Base-by-base conservation (phyloP, 129 eudicot species). In the Flaveria robusta region DNA sequence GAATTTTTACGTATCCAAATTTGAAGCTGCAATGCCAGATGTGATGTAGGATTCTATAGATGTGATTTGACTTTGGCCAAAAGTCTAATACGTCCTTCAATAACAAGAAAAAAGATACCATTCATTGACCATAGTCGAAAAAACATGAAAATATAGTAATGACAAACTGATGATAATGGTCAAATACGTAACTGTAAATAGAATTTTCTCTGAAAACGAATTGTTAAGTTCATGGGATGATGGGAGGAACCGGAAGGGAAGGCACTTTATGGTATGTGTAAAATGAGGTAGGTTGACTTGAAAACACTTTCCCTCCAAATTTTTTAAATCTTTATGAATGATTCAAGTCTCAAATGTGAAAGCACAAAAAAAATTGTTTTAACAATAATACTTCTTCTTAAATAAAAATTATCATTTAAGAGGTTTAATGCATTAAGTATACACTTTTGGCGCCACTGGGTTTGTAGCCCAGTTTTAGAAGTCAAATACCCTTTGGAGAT, bases 71-170 rank as follows among this genome's bases (percentile, higher is more conserved):
- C 59, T 45, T 5, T 64, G 58, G 20, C 11, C 31, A 52, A 65
- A 67, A 67, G 75, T 68, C 43, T 77, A 66, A 23, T 22, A 66
- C 41, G 50, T 27, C 45, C 23, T 39, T 41, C 66, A 23, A 67
- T 59, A 41, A 68, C 39, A 4, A 24, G 41, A 41, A 7, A 55
- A 42, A 12, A 24, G 20, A 42, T 10, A 66, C 23, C 15, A 19
- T 34, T 76, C 39, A 26, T 62, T 24, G 31, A 62, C 31, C 29
- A 55, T 34, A 3, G 45, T 72, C 29, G 41, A 18, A 3, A 46
- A 3, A 58, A 16, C 26, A 50, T 2, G 19, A n/a, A 77, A 77
- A 37, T 18, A 8, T 15, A 24, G 67, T 51, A 34, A 23, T 14
- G 2, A 14, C 13, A 11, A 42, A 42, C 13, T 62, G 45, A 18